phyloP scores from a whole-genome alignment of 208 protist species.

The Acanthamoeba culbertsoni region DNA sequence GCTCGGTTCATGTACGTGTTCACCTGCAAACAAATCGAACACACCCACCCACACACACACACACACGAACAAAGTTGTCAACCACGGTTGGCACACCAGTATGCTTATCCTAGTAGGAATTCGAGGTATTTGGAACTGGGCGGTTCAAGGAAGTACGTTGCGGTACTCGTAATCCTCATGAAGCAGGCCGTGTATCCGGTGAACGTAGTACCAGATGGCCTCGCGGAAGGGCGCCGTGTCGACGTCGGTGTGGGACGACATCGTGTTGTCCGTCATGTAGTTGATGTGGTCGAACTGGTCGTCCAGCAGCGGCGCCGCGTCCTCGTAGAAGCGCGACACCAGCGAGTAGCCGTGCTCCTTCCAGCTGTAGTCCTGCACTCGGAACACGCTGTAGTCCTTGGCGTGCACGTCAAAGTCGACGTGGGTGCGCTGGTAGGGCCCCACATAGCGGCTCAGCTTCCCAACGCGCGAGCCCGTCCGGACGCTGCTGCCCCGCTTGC shows the following conservation, averaged over 20 bases:
- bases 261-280: constrained; percentile 73
- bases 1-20: constrained; percentile 71
- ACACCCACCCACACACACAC: not conserved
- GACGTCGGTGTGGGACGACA: constrained; percentile 66
- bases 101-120: not conserved
- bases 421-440: constrained; percentile 39
- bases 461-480: not conserved
- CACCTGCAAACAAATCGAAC: constrained; percentile 38
- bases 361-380: constrained; percentile 74
- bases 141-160: constrained; percentile 28
- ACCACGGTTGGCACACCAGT: not conserved
- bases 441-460: constrained; percentile 58
- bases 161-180: constrained; percentile 78
- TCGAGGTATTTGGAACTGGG: not conserved
- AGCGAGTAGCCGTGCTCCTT: constrained; percentile 75
- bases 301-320: constrained; percentile 69
- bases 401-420: constrained; percentile 70
- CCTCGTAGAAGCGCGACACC: constrained; percentile 67
- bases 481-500: not conserved
- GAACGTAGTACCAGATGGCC: constrained; percentile 78
- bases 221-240: constrained; percentile 73
- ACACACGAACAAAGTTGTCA: not conserved
- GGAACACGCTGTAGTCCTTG: constrained; percentile 14
- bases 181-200: constrained; percentile 72
- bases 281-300: constrained; percentile 69